Conservation (phyloP, 164 flowering plant genomes). For the Cinnamomum micranthum region DNA sequence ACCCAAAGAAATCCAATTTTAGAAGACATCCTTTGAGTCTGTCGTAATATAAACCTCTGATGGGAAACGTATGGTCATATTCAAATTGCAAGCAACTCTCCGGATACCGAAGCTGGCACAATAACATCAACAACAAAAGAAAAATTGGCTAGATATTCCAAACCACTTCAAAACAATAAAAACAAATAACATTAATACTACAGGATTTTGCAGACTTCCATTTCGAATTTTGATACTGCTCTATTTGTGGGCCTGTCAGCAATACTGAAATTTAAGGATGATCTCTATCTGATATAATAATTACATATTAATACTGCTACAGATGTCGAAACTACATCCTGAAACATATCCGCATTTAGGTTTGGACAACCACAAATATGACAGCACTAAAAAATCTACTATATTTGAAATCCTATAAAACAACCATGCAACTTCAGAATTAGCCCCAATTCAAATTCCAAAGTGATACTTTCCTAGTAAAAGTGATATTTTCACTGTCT, state of each 20-base stretch:
- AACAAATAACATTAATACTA: neutral
- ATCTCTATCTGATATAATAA: too few relatives aligned
- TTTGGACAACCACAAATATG: neutral
- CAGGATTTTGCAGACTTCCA: too few relatives aligned
- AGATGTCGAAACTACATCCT: neutral
- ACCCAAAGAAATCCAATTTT: slow-evolving; percentile 91
- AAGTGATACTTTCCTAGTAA: too few relatives aligned
- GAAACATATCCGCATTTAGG: neutral
- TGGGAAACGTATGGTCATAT: slow-evolving; percentile 79
- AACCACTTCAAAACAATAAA: neutral
- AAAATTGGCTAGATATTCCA: neutral
- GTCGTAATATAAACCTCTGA: slow-evolving; percentile 85
- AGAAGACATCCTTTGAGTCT: slow-evolving; percentile 79
- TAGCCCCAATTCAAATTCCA: too few relatives aligned
- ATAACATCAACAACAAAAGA: slow-evolving; percentile 7
- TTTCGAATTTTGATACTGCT: too few relatives aligned
- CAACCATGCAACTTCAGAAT: too few relatives aligned
- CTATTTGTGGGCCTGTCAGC: too few relatives aligned
- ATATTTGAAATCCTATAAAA: too few relatives aligned
- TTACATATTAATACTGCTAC: too few relatives aligned
- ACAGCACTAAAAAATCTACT: neutral
- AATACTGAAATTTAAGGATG: too few relatives aligned
- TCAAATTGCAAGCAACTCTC: slow-evolving; percentile 59
- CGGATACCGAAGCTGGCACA: slow-evolving; percentile 77
- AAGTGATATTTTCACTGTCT: too few relatives aligned